Evolutionary conservation across 2,329 filamentous ascomycete genomes (phyloP), one percentile per base, ranked within the genome.

Genomic region (Clathrospora elynae): DNA sequence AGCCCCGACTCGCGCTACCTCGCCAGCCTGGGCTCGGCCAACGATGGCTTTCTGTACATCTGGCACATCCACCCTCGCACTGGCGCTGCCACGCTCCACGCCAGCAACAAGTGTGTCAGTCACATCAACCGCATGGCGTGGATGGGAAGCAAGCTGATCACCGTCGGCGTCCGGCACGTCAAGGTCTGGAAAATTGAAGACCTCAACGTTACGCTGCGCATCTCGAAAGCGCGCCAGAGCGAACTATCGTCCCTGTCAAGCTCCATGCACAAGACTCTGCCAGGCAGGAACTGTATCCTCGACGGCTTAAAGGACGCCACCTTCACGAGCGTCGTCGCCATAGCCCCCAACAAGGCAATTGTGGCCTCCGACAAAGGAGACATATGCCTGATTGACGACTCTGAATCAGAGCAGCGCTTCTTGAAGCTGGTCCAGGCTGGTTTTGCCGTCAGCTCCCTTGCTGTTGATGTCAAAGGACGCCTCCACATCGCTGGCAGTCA

Each of bases 131-230:
- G 86, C 38, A 95, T 99, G 82, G 80, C 87, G 26, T 99, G 93
- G 92, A 83, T 96, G 71, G 91, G 91, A 8, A 86, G 79, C 55
- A 87, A 74, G 55, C 78, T 99, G 37, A 77, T 99, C 45, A 96
- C 92, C 14, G 82, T 93, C 16, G 93, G 93, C 10, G 87, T 93
- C 36, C 84, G 93, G 17, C 92, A 96, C 72, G 83, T 96, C 68
- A 97, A 96, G 71, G 81, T 95, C 35, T 99, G 93, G 93, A 85
- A 86, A 55, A 79, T 93, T 8, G 88, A 93, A 23, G 89, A 92
- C 17, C 73, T 61, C 42, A 75, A 64, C 28, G 73, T 77, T 12
- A 72, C 73, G 4, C 34, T 52, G 13, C 86, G 87, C 14, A 40
- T 56, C 1, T 49, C 57, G 9, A 69, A 66, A 41, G 36, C 53